phyloP scores from a whole-genome alignment of 805 yeast genomes.

The Myxozyma geophila region DNA sequence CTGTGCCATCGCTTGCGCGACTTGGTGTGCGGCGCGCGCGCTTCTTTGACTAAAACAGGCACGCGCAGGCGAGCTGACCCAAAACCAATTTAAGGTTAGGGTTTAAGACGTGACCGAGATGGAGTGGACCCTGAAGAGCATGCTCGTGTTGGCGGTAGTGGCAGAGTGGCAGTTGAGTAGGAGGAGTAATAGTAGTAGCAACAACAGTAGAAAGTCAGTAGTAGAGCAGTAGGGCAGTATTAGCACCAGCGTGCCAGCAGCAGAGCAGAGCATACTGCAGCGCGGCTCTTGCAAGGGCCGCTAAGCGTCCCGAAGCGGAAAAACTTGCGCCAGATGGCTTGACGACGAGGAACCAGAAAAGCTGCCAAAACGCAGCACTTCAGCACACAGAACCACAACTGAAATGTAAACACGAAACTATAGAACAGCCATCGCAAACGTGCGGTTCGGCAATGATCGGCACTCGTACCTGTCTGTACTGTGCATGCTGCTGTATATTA shows the following conservation, averaged over 20 bases:
- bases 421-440: too few relatives aligned
- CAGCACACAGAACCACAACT: too few relatives aligned
- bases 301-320: slow-evolving; percentile 5
- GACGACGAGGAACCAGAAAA: not conserved
- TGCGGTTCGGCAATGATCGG: too few relatives aligned
- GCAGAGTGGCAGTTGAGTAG: too few relatives aligned
- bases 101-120: not conserved
- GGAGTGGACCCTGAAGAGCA: not conserved
- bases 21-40: slow-evolving; percentile 4
- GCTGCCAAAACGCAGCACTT: too few relatives aligned
- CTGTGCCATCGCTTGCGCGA: slow-evolving; percentile 8
- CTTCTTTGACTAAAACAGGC: slow-evolving; percentile 14
- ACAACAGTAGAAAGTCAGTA: too few relatives aligned
- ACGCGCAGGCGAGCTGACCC: slow-evolving; percentile 17
- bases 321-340: not conserved
- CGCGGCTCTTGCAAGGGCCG: too few relatives aligned
- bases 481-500: too few relatives aligned
- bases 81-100: not conserved
- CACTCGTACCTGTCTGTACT: too few relatives aligned
- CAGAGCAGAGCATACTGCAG: not conserved
- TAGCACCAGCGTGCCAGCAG: not conserved
- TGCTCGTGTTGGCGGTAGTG: too few relatives aligned
- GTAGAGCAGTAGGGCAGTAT: not conserved
- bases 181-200: too few relatives aligned
- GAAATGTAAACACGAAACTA: too few relatives aligned